A percentile compares a stretch with the other conserved stretches of the same genome.
Conservation (phyloP, 768 basidiomycete species). For the Lactarius pseudohatsudake region DNA sequence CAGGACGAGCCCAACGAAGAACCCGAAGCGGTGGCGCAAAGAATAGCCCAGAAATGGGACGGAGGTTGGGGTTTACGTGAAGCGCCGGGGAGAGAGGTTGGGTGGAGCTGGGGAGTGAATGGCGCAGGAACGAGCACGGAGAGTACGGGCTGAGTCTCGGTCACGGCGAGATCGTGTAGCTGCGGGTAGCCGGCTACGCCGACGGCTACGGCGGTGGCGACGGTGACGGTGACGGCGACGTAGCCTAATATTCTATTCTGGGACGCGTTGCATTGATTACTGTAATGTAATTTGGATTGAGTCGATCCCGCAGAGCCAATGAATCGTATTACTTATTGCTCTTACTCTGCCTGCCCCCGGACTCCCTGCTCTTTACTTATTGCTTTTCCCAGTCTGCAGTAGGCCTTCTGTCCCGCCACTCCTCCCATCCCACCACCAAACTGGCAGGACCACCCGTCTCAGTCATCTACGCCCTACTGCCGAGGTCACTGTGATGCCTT, state of each 20-base stretch:
- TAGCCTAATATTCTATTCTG: neutral
- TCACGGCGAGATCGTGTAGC: neutral
- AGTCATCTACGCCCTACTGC: neutral
- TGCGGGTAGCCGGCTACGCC: too few relatives aligned
- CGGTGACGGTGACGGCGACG: neutral
- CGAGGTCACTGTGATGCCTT: constrained; percentile 26
- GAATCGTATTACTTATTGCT: neutral
- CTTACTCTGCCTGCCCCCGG: neutral
- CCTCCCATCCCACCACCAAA: constrained; percentile 3
- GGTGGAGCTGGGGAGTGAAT: constrained; percentile 19
- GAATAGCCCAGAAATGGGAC: constrained; percentile 14
- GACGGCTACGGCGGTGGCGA: neutral
- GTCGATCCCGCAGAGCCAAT: neutral
- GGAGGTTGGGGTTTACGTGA: constrained; percentile 27
- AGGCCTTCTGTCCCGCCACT: neutral
- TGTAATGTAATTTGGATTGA: neutral
- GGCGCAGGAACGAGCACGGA: neutral
- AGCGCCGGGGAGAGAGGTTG: constrained; percentile 7
- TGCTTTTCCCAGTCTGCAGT: neutral
- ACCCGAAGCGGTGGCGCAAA: neutral
- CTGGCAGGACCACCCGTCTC: neutral
- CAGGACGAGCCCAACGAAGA: neutral
- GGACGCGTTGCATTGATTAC: neutral
- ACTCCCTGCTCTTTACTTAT: constrained; percentile 8
- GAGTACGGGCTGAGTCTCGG: neutral